Conservation (phyloP, 83 land plant genomes). For the Diphasiastrum complanatum region DNA sequence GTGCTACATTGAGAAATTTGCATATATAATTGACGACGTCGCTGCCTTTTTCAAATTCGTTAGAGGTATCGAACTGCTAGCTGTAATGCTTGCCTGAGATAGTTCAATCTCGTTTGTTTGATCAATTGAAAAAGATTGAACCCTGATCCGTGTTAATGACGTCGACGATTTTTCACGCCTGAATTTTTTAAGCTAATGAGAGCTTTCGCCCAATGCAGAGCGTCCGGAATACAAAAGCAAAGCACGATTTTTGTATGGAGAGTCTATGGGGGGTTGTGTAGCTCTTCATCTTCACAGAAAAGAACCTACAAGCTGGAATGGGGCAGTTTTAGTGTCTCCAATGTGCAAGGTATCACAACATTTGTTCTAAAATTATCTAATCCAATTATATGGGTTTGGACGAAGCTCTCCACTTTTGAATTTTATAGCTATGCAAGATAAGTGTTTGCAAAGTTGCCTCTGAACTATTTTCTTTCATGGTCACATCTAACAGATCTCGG, state of each 20-base stretch:
- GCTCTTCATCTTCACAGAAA: slow-evolving; percentile 7
- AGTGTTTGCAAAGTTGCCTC: neutral
- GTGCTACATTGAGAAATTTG: slow-evolving; percentile 10
- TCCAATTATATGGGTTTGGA: no score
- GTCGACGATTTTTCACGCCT: neutral
- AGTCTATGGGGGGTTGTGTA: slow-evolving; percentile 11
- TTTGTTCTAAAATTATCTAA: neutral
- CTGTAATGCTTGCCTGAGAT: neutral
- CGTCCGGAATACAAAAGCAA: slow-evolving; percentile 1
- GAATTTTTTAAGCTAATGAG: neutral
- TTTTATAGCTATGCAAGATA: neutral
- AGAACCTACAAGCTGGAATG: neutral
- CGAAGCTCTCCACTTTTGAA: no score
- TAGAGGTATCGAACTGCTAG: neutral
- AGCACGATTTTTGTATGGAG: neutral
- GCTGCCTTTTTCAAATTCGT: slow-evolving; percentile 5
- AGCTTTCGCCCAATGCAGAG: neutral
- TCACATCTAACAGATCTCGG: slow-evolving; percentile 9
- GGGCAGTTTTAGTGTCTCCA: slow-evolving; percentile 13
- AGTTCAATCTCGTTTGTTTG: no score
- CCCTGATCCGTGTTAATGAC: neutral
- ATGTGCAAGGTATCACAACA: slow-evolving; percentile 12
- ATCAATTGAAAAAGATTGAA: no score
- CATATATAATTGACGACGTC: slow-evolving; percentile 2
- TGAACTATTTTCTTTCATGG: neutral